Base-by-base conservation (phyloP, 305 asterid species). In the Ajuga reptans region DNA sequence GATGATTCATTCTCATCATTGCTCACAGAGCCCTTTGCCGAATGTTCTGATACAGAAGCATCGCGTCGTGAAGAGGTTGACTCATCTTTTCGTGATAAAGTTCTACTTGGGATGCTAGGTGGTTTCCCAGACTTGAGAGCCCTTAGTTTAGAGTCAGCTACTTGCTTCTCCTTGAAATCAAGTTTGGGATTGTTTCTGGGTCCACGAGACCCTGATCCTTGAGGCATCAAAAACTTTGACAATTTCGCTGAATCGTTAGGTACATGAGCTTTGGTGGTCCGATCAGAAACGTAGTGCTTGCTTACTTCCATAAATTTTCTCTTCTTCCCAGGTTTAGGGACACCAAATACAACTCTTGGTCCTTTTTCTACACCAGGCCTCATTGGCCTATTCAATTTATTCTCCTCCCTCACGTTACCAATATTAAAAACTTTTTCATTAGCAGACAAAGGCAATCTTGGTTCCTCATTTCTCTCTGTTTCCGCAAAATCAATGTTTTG, bases 241-340 rank as follows among this genome's bases (percentile, higher is more conserved):
- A 84, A 68, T 72, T 87, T 90, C 36, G 69, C 84, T 4, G 92
- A 81, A 79, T 85, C 95, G 71, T 76, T 79, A 11, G 86, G 77
- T 58, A 78, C 77, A 39, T 64, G 77, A 69, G 77, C 76, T 82
- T 83, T 87, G 69, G 76, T 52, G 69, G 67, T 78, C 76, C 69
- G 64, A 55, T 91, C 92, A 55, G 95, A 85, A 76, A 75, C 90
- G 56, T 89, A 89, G 72, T 93, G 99, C 74, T 93, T 91, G 89
- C 96, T 91, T 45, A 93, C 99, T 37, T 94, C 97, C 96, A 94
- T 91, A 77, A 88, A 94, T 75, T 94, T 94, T 78, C 92, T 83
- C 76, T 85, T 94, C 84, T 89, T 94, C 66, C 98, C 97, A 68
- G 97, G 99, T 76, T 83, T 87, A 11, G 98, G 98, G 68, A 91